These are phyloP conservation scores for Cyclotella choctawhatcheeana DNA, from an alignment of 108 stramenopile species.

Conservation along the genomic window DNA sequence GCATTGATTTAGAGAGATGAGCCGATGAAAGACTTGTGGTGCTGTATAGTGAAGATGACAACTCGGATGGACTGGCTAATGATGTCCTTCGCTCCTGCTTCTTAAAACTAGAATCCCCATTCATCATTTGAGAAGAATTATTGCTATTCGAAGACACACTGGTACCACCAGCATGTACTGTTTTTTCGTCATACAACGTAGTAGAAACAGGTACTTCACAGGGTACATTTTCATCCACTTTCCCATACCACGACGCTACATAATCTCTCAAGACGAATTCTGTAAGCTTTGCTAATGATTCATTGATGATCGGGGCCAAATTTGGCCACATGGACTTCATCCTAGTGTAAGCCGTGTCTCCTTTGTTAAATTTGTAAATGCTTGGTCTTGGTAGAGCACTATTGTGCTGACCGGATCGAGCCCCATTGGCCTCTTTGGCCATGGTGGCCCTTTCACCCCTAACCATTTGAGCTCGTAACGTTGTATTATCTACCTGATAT, in stretches of 20 bases:
- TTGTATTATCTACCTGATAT: conserved; percentile 29
- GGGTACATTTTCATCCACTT: conserved; percentile 46
- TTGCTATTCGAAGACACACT: not conserved
- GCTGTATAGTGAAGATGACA: not conserved
- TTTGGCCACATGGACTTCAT: conserved; percentile 76
- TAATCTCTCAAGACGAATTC: conserved; percentile 83
- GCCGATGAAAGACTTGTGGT: not conserved
- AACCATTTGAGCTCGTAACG: conserved; percentile 48
- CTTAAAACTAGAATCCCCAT: not conserved
- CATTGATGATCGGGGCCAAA: conserved; percentile 56
- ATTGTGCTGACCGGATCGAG: conserved; percentile 6
- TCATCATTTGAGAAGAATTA: too few species aligned
- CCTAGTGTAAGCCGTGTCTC: conserved; percentile 28
- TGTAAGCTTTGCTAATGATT: conserved; percentile 68
- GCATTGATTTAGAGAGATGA: conserved; percentile 9
- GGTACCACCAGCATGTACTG: not conserved
- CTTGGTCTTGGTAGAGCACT: conserved; percentile 10
- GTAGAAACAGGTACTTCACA: conserved; percentile 26
- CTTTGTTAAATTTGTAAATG: conserved; percentile 41
- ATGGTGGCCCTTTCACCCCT: conserved; percentile 34
- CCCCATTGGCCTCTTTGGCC: conserved; percentile 19
- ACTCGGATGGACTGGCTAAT: not conserved
- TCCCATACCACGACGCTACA: conserved; percentile 66
- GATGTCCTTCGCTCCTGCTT: conserved; percentile 10
- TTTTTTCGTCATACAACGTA: not conserved